Evolutionary conservation across 306 rosid species (phyloP), one percentile per base, ranked within the genome.

Genomic region (Prunus kanzakura): DNA sequence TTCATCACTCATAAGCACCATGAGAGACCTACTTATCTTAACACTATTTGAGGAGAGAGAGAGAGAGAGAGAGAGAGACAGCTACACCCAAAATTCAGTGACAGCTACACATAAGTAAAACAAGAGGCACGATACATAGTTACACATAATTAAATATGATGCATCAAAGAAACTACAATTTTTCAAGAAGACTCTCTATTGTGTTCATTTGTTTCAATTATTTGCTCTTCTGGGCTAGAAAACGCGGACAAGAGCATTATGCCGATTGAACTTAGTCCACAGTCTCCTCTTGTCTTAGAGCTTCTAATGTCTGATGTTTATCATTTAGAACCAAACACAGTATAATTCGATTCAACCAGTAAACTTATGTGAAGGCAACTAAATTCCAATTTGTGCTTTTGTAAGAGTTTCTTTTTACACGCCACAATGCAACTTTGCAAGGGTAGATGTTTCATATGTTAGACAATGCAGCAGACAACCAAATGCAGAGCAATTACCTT

Each of bases 401-500:
- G 23, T 30, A 6, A 8, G 52, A 12, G 27, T 49, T 14, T 19
- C 45, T 50, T 41, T 63, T 64, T 66, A 50, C 47, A 71, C 13
- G 63, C 56, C 14, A 73, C n/a, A 60, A n/a, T 69, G 81, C 60
- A 69, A 72, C 27, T 77, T 46, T 67, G 41, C 60, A 78, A 69
- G 67, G 29, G 38, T 62, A 32, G 68, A 80, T 38, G 45, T 50
- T 61, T 30, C 78, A 69, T 73, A 67, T 47, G 51, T 67, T 32
- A 30, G 61, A 69, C 71, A 76, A 51, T 25, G n/a, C 38, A 70
- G 52, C 69, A 68, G 67, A 84, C 46, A 79, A 73, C 32, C 51
- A 69, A 69, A 85, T 62, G 64, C 14, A 76, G 56, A 75, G 13
- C 13, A 65, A 61, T 67, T 89, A 96, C 99, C 99, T 96, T 82